Base-by-base conservation (phyloP, 306 rosid genomes). In the Arachis stenosperma region DNA sequence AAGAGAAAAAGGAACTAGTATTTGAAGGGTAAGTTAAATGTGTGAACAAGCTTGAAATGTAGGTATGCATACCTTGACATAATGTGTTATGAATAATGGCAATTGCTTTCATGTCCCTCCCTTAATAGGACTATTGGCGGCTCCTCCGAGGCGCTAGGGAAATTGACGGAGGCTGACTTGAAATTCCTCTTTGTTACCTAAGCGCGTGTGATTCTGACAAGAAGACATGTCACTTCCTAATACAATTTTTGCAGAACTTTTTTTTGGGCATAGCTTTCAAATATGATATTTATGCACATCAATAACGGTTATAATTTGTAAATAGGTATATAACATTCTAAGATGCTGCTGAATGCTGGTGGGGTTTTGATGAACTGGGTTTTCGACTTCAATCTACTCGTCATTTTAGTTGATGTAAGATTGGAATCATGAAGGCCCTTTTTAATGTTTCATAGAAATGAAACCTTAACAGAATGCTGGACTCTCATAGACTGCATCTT, bases 1-100 rank as follows among this genome's bases (percentile, higher is more conserved):
- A 94, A 78, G 91, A 94, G 79, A 89, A 88, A 82, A 94, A 94
- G 87, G 96, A 94, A 67, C 84, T 91, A 4, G 86, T 89, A 68
- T 94, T 94, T 77, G 98, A 94, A 85, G 98, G 96, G 98, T 89
- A 73, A 58, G 92, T 71, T 52, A 55, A 36, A 55, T 67, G 73
- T 70, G 12, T 56, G 37, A 59, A 30, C 57, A 6, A 1, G 63
- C 54, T 67, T 52, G 64, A 43, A 78, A 57, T 52, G 36, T 59
- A 65, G 4, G 37, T 33, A 8, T 75, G 22, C 55, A 13, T 67
- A 60, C 71, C 61, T 81, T 69, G 33, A 9, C 64, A 30, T 15
- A 15, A 52, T 14, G 22, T 52, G 57, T 52, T 5, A 43, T 70
- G 75, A 54, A 44, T n/a, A 10, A 3, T 12, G 54, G 46, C 46